Base-by-base conservation (phyloP, 1,284 basidiomycete genomes). In the Ustilago loliicola region DNA sequence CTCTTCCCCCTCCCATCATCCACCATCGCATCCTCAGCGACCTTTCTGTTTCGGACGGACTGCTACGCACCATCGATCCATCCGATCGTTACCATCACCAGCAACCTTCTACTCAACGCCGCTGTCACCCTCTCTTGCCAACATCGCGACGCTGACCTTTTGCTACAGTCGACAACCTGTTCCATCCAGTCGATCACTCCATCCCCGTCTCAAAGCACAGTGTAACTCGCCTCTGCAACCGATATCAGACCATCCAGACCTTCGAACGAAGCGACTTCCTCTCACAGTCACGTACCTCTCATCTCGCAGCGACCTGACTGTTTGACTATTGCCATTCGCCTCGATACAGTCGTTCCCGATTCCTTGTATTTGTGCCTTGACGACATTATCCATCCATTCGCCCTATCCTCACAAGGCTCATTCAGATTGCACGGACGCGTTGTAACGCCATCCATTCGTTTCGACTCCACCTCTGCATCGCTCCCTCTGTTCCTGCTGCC, bases 361-460 rank as follows among this genome's bases (percentile, higher is more conserved):
- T n/a, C 54, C 40, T 61, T 64, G 58, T 61, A 57, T 56, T 65
- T 65, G 62, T 61, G 68, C 62, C 56, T 64, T 51, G 32, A 50
- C 48, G 25, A 42, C 54, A 34, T 36, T 55, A 42, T 52, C 48
- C 48, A 52, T 19, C 25, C 52, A 50, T 25, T n/a, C 32, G 17
- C 23, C 25, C 27, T 27, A 10, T 50, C 48, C 21, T 48, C 23
- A 48, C 5, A 29, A 50, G 25, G 27, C 15, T 17, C 10, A 13
- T 8, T 29, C 6, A 21, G n/a, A 27, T 4, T 27, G 23, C 13
- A 27, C n/a, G 42, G 42, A 27, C 23, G 48, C 25, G 23, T 50
- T 21, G 27, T 25, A 50, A 27, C 29, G 9, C 11, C 56, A 65
- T 58, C 56, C 48, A 38, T 50, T 23, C 63, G n/a, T 30, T 21